A percentile compares a stretch with the other conserved stretches of the same genome.
Conservation (phyloP, 495 filamentous ascomycete species). For the Aspergillus mulundensis region DNA sequence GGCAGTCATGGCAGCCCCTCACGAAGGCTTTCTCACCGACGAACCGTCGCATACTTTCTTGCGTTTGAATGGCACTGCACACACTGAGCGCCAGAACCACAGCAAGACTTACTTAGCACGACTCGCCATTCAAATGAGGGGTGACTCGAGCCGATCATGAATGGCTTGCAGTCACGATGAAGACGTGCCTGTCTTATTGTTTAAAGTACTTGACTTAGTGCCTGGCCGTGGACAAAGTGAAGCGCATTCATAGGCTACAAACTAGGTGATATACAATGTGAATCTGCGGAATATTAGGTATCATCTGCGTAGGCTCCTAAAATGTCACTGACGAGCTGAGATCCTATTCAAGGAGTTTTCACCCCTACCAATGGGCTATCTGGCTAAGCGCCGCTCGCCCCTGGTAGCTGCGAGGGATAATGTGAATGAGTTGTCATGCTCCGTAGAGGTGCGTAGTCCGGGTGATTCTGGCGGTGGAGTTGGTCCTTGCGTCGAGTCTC, state of each 20-base stretch:
- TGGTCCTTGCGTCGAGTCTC: constrained; percentile 6
- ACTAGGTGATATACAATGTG: no score
- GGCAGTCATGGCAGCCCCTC: no score
- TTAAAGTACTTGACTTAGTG: no score
- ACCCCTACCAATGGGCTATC: not conserved
- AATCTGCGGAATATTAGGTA: no score
- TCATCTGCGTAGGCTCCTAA: no score
- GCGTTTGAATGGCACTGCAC: not conserved
- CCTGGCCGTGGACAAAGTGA: no score
- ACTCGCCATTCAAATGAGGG: not conserved
- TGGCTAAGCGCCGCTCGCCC: not conserved
- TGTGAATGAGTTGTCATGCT: not conserved
- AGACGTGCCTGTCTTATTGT: not conserved
- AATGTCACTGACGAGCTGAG: no score
- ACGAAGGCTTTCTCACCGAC: not conserved
- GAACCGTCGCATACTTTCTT: not conserved
- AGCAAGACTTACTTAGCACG: not conserved
- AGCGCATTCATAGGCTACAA: no score
- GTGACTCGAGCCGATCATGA: not conserved
- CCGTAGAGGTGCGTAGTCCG: not conserved
- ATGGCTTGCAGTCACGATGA: not conserved
- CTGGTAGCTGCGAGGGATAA: constrained; percentile 1
- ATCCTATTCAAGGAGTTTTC: not conserved
- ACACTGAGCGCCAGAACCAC: not conserved
- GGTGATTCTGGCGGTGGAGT: not conserved